These are phyloP conservation scores for Colletotrichum incanum DNA, from an alignment of 2,329 filamentous ascomycete genomes.

Conservation along the genomic window DNA sequence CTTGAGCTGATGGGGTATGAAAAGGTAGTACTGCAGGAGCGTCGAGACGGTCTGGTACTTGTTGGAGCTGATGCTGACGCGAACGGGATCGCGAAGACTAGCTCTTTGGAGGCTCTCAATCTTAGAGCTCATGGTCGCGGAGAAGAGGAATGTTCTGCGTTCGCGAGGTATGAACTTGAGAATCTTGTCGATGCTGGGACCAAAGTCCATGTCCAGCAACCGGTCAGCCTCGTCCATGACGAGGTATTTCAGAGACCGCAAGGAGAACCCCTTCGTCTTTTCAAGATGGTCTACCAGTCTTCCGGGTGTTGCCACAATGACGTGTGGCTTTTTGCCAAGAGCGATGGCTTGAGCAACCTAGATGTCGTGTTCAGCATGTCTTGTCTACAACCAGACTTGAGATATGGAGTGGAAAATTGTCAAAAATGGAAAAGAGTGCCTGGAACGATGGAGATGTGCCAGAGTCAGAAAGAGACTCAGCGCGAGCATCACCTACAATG, in stretches of 20 bases:
- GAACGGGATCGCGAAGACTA: constrained; percentile 85
- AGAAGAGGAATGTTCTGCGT: constrained; percentile 88
- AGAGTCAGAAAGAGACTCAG: not conserved
- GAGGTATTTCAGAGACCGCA: constrained; percentile 86
- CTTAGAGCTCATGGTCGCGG: constrained; percentile 93
- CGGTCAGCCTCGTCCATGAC: constrained; percentile 97
- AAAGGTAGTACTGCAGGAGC: constrained; percentile 87
- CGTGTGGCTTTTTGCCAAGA: constrained; percentile 94
- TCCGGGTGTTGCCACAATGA: constrained; percentile 78
- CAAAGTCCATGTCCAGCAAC: constrained; percentile 94
- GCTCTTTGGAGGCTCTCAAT: constrained; percentile 94
- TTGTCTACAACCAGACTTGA: not conserved
- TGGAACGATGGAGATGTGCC: not conserved
- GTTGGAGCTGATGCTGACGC: constrained; percentile 84
- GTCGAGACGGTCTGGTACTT: constrained; percentile 95
- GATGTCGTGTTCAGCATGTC: not conserved
- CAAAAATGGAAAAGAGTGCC: not conserved
- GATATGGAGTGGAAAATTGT: not conserved
- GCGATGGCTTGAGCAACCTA: constrained; percentile 89
- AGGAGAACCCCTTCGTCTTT: constrained; percentile 95
- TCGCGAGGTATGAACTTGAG: constrained; percentile 88
- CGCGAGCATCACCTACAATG: not conserved
- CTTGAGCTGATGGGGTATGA: constrained; percentile 89
- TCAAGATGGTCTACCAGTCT: constrained; percentile 82
- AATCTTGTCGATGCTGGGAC: constrained; percentile 92